A percentile compares a stretch with the other conserved stretches of the same genome.
These are phyloP conservation scores for Xylaria palmicola DNA, from an alignment of 495 filamentous ascomycete species.

Conservation along the genomic window DNA sequence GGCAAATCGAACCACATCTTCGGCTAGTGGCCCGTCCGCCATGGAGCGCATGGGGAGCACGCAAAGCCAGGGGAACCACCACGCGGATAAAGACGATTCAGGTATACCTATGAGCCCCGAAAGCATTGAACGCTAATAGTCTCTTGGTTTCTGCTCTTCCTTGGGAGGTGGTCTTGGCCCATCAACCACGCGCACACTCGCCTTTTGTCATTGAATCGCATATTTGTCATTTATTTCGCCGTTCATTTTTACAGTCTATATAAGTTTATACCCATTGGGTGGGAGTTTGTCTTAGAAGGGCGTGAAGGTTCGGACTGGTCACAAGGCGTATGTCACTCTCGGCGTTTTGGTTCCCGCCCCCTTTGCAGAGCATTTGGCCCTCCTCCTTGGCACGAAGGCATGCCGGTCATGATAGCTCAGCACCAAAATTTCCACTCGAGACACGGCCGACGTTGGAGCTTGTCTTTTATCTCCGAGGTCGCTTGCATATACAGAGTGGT, in stretches of 20 bases:
- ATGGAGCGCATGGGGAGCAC: slow-evolving; percentile 53
- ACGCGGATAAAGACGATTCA: slow-evolving; percentile 55
- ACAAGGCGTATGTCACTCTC: slow-evolving; percentile 1
- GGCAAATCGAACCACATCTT: slow-evolving; percentile 16
- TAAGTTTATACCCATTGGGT: slow-evolving; percentile 19
- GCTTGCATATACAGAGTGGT: slow-evolving; percentile 15
- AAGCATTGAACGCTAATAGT: slow-evolving; percentile 51
- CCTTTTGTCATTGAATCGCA: background rate
- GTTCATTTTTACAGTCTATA: slow-evolving; percentile 4
- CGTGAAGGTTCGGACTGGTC: background rate
- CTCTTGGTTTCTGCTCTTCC: no score
- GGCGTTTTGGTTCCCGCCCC: slow-evolving; percentile 9
- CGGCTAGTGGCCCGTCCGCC: slow-evolving; percentile 26
- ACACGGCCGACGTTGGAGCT: background rate
- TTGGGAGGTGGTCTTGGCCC: no score
- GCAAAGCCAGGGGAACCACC: slow-evolving; percentile 52
- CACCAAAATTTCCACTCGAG: background rate
- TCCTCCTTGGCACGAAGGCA: background rate
- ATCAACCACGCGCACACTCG: no score
- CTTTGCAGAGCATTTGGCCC: slow-evolving; percentile 4
- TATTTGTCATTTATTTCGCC: slow-evolving; percentile 1
- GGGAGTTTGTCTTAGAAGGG: slow-evolving; percentile 19
- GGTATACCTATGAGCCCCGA: slow-evolving; percentile 67
- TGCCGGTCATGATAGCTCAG: background rate
- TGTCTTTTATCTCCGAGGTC: slow-evolving; percentile 1